A percentile compares a stretch with the other conserved stretches of the same genome.
These are phyloP conservation scores for Quillaja saponaria DNA, from an alignment of 306 rosid genomes.

Conservation along the genomic window DNA sequence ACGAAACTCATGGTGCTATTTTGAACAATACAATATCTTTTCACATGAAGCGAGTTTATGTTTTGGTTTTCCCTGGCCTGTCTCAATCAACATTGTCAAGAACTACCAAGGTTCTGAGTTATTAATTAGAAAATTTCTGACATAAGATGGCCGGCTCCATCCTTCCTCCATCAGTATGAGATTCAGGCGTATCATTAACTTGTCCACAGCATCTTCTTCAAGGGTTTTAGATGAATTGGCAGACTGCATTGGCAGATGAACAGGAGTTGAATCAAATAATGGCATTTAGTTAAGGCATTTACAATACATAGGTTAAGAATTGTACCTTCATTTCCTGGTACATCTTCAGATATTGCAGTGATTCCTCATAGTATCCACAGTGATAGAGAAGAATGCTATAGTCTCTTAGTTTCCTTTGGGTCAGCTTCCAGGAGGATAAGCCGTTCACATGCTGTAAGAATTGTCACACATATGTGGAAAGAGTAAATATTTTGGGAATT, in stretches of 20 bases:
- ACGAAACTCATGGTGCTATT: slow-evolving; percentile 6
- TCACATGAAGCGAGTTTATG: background rate
- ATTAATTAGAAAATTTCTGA: slow-evolving; percentile 59
- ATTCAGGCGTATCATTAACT: slow-evolving; percentile 64
- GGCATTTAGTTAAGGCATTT: slow-evolving; percentile 5
- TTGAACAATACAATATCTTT: slow-evolving; percentile 10
- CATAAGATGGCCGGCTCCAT: slow-evolving; percentile 56
- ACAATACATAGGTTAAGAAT: slow-evolving; percentile 5
- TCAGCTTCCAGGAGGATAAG: slow-evolving; percentile 69
- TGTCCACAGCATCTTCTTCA: slow-evolving; percentile 72
- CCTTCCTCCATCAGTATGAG: slow-evolving; percentile 78
- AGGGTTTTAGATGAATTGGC: slow-evolving; percentile 29
- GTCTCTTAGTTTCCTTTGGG: slow-evolving; percentile 74
- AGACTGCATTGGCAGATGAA: slow-evolving; percentile 33
- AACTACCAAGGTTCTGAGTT: slow-evolving; percentile 83
- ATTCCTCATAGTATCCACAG: slow-evolving; percentile 72
- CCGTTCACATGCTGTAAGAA: slow-evolving; percentile 84
- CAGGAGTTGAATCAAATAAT: slow-evolving; percentile 5
- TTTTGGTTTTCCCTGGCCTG: slow-evolving; percentile 9
- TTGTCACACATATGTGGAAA: background rate
- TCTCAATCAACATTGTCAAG: slow-evolving; percentile 9
- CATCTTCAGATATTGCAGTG: slow-evolving; percentile 58
- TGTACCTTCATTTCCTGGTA: slow-evolving; percentile 59
- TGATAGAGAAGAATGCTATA: slow-evolving; percentile 92
- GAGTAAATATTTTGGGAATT: no score